Evolutionary conservation across 2,329 filamentous ascomycete genomes (phyloP), one percentile per base, ranked within the genome.

Genomic region (Bertia moriformis): DNA sequence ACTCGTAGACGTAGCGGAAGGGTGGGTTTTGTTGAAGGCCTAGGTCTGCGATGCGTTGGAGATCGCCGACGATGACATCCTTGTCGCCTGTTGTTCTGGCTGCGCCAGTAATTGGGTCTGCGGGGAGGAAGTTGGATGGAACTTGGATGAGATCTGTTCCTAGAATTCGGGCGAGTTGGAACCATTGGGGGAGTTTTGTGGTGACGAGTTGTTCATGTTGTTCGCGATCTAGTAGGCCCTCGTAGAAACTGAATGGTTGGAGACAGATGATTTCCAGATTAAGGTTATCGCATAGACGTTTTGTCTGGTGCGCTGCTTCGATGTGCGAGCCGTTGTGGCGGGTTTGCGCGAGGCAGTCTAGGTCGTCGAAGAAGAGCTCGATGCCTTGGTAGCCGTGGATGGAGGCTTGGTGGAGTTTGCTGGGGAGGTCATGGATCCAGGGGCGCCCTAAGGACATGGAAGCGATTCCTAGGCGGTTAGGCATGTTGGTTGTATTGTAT

Each of bases 321-420:
- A 82, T 48, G 29, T 77, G 65, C 46, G 65, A 66, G 7, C 61
- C 50, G 13, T 57, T 48, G 12, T 44, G 40, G 12, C 51, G 45
- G 2, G 55, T 58, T 18, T 56, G 20, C 38, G 78, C 73, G 13
- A 81, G 51, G 48, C 76, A 73, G 42, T 73, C 61, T 3, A 89
- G 67, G 53, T 89, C 83, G 52, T 89, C 83, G 55, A 80, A 77
- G 62, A 86, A 87, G 15, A 87, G 65, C 53, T 89, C 83, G 45
- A 89, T 71, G 39, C 79, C 81, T 42, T 69, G 56, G 51, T 85
- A 74, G 15, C 76, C 77, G 47, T 81, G 67, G 40, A 65, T 62
- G 4, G 70, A 62, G 7, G 83, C 83, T 60, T 76, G 71, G 51
- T 77, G 66, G 38, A 89, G 68, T 51, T 87, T 89, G 51, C 70